Conservation (phyloP, 2,329 filamentous ascomycete species). For the Cladosporium sp. region DNA sequence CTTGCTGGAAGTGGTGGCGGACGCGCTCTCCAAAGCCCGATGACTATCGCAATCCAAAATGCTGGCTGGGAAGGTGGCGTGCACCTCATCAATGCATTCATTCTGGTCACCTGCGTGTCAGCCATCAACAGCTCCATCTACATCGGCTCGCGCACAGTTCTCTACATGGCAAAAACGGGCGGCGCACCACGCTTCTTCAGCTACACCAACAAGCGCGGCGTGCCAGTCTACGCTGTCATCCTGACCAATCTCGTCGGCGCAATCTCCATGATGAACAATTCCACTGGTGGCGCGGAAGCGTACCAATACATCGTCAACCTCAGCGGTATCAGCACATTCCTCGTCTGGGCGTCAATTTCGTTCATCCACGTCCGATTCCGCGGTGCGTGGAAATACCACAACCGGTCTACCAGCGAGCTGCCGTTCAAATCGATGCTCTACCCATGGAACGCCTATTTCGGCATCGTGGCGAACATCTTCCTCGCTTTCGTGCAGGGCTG, state of each 20-base stretch:
- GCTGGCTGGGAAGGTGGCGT: slow-evolving; percentile 70
- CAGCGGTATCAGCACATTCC: slow-evolving; percentile 65
- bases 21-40: slow-evolving; percentile 65
- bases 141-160: slow-evolving; percentile 68
- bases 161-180: slow-evolving; percentile 70
- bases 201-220: slow-evolving; percentile 61
- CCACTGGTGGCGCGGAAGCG: slow-evolving; percentile 60
- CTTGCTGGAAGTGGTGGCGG: slow-evolving; percentile 56
- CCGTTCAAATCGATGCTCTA: slow-evolving; percentile 47
- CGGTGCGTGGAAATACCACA: slow-evolving; percentile 57
- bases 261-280: slow-evolving; percentile 71
- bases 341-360: slow-evolving; percentile 61
- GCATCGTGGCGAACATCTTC: slow-evolving; percentile 45
- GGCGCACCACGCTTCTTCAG: slow-evolving; percentile 69
- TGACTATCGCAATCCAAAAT: slow-evolving; percentile 69
- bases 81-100: slow-evolving; percentile 47
- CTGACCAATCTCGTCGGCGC: slow-evolving; percentile 68
- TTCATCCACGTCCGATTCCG: slow-evolving; percentile 71
- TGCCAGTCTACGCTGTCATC: slow-evolving; percentile 57
- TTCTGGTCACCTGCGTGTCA: slow-evolving; percentile 39
- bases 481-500: slow-evolving; percentile 53
- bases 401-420: slow-evolving; percentile 47
- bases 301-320: slow-evolving; percentile 69
- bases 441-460: slow-evolving; percentile 50
- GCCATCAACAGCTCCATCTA: slow-evolving; percentile 75